Percentiles rank a stretch among this genome's conserved stretches.
Conservation (phyloP, 257 asterid species). For the Ilex asprella region DNA sequence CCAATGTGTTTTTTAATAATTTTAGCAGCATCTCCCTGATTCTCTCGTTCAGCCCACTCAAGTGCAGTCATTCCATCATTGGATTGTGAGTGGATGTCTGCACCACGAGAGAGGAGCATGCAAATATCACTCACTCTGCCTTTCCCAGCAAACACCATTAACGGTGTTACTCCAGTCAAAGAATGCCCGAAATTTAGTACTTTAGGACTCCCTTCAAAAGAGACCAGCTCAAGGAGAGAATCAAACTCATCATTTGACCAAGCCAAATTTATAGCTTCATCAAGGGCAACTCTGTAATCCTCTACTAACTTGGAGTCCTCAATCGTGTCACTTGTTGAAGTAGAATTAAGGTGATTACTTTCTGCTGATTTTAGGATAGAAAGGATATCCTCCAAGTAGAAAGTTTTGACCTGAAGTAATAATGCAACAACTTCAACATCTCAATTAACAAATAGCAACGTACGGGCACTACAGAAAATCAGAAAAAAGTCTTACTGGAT, state of each 20-base stretch:
- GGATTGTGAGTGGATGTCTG: conserved; percentile 47
- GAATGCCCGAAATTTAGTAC: conserved; percentile 69
- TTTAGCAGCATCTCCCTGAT: conserved; percentile 57
- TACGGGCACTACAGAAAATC: neutral
- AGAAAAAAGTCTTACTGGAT: conserved; percentile 52
- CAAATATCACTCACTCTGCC: conserved; percentile 74
- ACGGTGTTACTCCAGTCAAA: conserved; percentile 64
- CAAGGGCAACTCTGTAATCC: conserved; percentile 59
- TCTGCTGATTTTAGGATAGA: conserved; percentile 43
- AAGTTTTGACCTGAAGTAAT: conserved; percentile 56
- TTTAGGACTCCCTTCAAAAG: conserved; percentile 48
- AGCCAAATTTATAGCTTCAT: conserved; percentile 77
- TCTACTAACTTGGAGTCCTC: conserved; percentile 40
- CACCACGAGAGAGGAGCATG: conserved; percentile 84
- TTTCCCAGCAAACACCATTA: conserved; percentile 80
- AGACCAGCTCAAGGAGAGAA: conserved; percentile 59
- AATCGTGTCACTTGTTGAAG: conserved; percentile 17
- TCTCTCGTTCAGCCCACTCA: conserved; percentile 57
- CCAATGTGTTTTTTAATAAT: conserved; percentile 55
- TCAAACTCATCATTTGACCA: conserved; percentile 58
- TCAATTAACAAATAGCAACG: conserved; percentile 11
- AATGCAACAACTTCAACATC: conserved; percentile 9
- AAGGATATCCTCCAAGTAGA: conserved; percentile 83
- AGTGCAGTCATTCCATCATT: conserved; percentile 60
- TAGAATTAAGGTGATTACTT: conserved; percentile 23